Base-by-base conservation (phyloP, 345 rosid species). In the Syzygium oleosum region DNA sequence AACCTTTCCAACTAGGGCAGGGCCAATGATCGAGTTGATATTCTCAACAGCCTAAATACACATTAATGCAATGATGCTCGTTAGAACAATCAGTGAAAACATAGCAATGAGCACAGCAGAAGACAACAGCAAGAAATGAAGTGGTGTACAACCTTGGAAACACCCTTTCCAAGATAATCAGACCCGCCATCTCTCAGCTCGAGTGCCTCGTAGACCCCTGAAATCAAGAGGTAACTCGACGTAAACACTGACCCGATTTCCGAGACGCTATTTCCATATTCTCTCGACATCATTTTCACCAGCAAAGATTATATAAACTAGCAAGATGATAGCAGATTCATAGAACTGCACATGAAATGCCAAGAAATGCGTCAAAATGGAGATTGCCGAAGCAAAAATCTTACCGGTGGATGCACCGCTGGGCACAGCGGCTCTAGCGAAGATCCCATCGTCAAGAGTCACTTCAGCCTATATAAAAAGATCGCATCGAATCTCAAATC, bases 341-440 rank as follows among this genome's bases (percentile, higher is more conserved):
- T n/a, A 49, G 61, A n/a, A 23, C 41, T 1, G 46, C 22, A 31
- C 51, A 49, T 51, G 12, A 68, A 73, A 25, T 13, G 22, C 5
- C 29, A 13, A 55, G 46, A 43, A 43, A 43, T 43, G 46, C 2
- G 12, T 13, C 21, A 15, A 56, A 85, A 58, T 16, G 22, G 46
- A 41, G 58, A 43, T 19, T 23, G 41, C 25, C 7, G 14, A 38
- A 5, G 12, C 6, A 58, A 1, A 6, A 11, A 61, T 88, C 89
- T 80, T 94, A 97, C 99, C 99, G 34, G 99, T 96, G 88, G 99
- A 97, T 89, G 99, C 99, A 85, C 99, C 99, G 89, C 99, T 97
- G 0, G 99, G 99, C 58, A 97, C 99, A 11, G 98, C 99, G 38
- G 99, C 99, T 88, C 98, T 94, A 15, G 92, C 94, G 84, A 92